Evolutionary conservation across 2,329 filamentous ascomycete genomes (phyloP).

Genomic region (Sporothrix protearum): DNA sequence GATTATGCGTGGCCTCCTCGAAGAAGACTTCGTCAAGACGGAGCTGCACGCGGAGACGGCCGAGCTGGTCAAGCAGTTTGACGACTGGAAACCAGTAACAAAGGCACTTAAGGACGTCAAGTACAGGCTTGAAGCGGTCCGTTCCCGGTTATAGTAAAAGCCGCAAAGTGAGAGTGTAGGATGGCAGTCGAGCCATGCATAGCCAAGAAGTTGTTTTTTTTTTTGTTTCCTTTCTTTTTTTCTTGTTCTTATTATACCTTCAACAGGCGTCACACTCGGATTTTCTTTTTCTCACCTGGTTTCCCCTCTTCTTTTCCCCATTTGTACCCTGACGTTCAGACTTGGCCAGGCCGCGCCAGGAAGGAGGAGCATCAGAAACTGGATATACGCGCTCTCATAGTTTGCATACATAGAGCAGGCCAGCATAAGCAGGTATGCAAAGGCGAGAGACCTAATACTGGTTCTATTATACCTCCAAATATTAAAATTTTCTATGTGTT

Average conservation of each 20-base stretch:
- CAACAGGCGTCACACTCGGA: neutral
- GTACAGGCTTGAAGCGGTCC: slow-evolving; percentile 85
- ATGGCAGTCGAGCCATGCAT: neutral
- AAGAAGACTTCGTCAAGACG: slow-evolving; percentile 84
- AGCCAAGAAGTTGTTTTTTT: slow-evolving; percentile 3
- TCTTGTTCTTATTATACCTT: neutral
- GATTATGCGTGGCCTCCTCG: slow-evolving; percentile 88
- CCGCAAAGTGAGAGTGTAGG: neutral
- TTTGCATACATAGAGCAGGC: neutral
- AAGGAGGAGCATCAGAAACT: slow-evolving; percentile 4
- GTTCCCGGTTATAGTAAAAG: slow-evolving; percentile 65
- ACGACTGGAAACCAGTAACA: slow-evolving; percentile 84
- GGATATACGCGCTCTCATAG: neutral
- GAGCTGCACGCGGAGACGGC: slow-evolving; percentile 74
- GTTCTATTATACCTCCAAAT: too few species aligned
- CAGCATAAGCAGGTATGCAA: neutral
- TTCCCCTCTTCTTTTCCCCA: neutral
- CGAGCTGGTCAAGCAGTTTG: slow-evolving; percentile 79
- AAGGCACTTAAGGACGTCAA: slow-evolving; percentile 96
- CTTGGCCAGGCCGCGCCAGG: neutral
- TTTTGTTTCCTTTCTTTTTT: neutral
- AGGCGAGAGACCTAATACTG: neutral
- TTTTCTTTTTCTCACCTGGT: neutral
- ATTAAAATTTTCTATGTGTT: too few species aligned
- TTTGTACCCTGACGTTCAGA: neutral